Base-by-base conservation (phyloP, 1,139 yeast genomes). In the Sugiyamaella neomexicana region DNA sequence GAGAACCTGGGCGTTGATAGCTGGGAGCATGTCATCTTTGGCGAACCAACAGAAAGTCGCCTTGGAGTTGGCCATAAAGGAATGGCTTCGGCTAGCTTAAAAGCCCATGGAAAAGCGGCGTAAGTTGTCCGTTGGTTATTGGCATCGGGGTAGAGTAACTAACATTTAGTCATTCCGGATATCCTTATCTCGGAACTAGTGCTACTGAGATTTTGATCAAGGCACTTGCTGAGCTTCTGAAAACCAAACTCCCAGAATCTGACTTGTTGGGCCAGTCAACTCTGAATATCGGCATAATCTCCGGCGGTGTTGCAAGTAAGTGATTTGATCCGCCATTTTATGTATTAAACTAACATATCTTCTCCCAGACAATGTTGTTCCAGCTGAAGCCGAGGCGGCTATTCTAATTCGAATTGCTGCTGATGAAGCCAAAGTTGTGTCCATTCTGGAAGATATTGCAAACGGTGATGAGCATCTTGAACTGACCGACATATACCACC, bases 21-120 rank as follows among this genome's bases (percentile, higher is more conserved):
- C 1, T 85, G 89, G 88, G 80, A 80, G 5, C 64, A 78, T 3
- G 89, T 80, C 23, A 77, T 85, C 45, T 85, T 85, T 68, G 90
- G 90, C 12, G 91, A 85, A 65, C 90, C 91, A 16, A 85, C 91
- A 0, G 89, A 84, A 60, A 72, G 79, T 65, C 83, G 82, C 62
- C 73, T 85, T 23, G 89, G 87, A 1, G 80, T 80, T 5, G 90
- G 90, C 8, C 91, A 85, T 64, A 85, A 85, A 85, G 91, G 63
- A 66, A 73, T 58, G 73, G 74, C 61, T n/a, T 41, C 47, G 9
- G 52, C 46, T 16, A 73, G 32, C 13, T 62, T 83, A 39, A 61
- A 67, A 31, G 82, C 80, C 23, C 63, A 69, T 7, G 91, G 91
- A 10, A 75, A 76, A 56, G 82, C 89, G 2, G 72, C 83, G 60